Conservation (phyloP, 2,329 filamentous ascomycete genomes). For the Ceratocystis ficicola region DNA sequence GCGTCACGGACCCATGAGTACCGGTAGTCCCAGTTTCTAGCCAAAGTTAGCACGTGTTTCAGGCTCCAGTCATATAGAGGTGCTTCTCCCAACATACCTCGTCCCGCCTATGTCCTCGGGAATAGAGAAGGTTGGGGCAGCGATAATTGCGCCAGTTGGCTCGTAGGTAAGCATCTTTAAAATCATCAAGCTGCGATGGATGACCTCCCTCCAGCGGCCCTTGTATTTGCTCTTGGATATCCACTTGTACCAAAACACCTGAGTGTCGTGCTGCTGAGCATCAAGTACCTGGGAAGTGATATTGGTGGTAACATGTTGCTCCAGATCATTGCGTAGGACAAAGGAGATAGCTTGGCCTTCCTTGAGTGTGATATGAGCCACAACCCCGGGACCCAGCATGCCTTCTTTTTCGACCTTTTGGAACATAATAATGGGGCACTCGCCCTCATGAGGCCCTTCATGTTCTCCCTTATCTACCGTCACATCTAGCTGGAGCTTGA, state of each 20-base stretch:
- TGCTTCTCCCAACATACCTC: slow-evolving; percentile 28
- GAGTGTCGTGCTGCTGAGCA: slow-evolving; percentile 54
- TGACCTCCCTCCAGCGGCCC: slow-evolving; percentile 60
- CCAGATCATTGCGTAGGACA: slow-evolving; percentile 51
- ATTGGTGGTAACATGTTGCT: slow-evolving; percentile 43
- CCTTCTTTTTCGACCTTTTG: slow-evolving; percentile 39
- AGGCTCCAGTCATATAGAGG: not conserved
- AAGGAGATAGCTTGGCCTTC: slow-evolving; percentile 61
- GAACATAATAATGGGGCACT: slow-evolving; percentile 44
- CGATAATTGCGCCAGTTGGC: slow-evolving; percentile 65
- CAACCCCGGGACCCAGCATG: slow-evolving; percentile 50
- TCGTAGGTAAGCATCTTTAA: slow-evolving; percentile 68
- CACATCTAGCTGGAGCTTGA: slow-evolving; percentile 55
- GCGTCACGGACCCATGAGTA: slow-evolving; percentile 69
- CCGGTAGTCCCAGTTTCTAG: slow-evolving; percentile 58
- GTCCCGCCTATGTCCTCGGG: slow-evolving; percentile 60
- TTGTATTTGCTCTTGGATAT: slow-evolving; percentile 58
- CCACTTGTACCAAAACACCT: slow-evolving; percentile 62
- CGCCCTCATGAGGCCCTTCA: slow-evolving; percentile 29
- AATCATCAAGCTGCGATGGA: slow-evolving; percentile 58
- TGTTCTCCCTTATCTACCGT: slow-evolving; percentile 49
- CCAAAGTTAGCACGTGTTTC: slow-evolving; percentile 15
- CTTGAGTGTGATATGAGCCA: slow-evolving; percentile 45
- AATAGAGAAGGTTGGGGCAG: slow-evolving; percentile 64
- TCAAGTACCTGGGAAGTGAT: slow-evolving; percentile 49